These are phyloP conservation scores for Sugiyamaella grinbergsii DNA, from an alignment of 1,139 yeast genomes.

Conservation along the genomic window DNA sequence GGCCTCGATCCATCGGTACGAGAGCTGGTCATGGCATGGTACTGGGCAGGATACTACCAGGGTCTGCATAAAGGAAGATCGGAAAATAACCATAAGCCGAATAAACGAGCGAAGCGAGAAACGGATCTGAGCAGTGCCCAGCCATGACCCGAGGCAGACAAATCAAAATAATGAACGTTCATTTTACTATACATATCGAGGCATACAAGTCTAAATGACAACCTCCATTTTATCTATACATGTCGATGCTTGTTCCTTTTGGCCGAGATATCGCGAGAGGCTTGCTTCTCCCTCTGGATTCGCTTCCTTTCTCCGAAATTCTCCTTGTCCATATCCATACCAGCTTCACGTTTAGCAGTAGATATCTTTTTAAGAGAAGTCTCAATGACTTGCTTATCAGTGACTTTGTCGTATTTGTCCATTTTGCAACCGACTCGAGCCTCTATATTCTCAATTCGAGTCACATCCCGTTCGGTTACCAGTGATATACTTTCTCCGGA, in stretches of 20 bases:
- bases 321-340: conserved; percentile 92
- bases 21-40: conserved; percentile 39
- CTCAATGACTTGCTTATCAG: conserved; percentile 75
- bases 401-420: conserved; percentile 67
- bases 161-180: not conserved
- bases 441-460: conserved; percentile 81
- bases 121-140: conserved; percentile 2
- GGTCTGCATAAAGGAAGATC: conserved; percentile 34
- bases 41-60: conserved; percentile 42
- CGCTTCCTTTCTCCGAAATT: conserved; percentile 65
- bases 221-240: not conserved
- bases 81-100: conserved; percentile 1
- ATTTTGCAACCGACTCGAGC: conserved; percentile 77
- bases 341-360: conserved; percentile 84
- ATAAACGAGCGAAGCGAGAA: conserved; percentile 5
- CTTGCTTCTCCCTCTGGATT: conserved; percentile 15
- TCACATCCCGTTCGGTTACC: conserved; percentile 83
- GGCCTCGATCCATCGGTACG: conserved; percentile 33
- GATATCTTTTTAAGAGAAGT: conserved; percentile 66
- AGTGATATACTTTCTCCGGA: conserved; percentile 69
- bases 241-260: conserved; percentile 3
- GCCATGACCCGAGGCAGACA: conserved; percentile 6
- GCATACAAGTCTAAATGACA: not conserved
- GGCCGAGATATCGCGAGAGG: not conserved
- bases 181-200: not conserved